Conservation (phyloP, 2,329 filamentous ascomycete species). For the Fusarium clavum region DNA sequence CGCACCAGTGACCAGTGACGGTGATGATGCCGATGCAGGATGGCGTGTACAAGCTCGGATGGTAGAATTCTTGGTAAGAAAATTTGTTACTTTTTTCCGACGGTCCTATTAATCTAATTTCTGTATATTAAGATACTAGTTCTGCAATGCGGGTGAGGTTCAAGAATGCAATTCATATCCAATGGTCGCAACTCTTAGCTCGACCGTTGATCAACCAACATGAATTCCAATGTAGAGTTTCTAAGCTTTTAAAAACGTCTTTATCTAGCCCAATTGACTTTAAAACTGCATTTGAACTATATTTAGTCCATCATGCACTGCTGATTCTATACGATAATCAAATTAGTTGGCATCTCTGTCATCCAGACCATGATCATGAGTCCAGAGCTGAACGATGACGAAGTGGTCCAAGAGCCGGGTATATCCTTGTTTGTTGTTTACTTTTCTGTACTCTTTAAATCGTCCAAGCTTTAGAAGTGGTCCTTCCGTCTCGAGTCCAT, state of each 20-base stretch:
- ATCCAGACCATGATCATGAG: slow-evolving; percentile 6
- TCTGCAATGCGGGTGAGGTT: not conserved
- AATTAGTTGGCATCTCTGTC: not conserved
- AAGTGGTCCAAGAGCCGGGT: slow-evolving; percentile 6
- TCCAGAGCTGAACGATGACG: not conserved
- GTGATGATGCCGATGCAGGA: slow-evolving; percentile 22
- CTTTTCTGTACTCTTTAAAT: not conserved
- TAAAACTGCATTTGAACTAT: not conserved
- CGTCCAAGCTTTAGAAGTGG: not conserved
- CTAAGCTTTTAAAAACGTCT: not conserved
- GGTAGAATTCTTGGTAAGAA: not conserved
- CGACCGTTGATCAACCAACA: slow-evolving; percentile 12
- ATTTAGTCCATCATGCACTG: not conserved
- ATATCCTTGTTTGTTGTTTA: slow-evolving; percentile 28
- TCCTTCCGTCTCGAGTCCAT: not conserved
- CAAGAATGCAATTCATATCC: not conserved
- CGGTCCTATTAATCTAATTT: not conserved
- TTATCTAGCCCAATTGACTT: not conserved
- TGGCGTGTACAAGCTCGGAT: slow-evolving; percentile 21
- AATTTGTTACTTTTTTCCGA: not conserved
- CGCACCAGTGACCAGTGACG: slow-evolving; percentile 31
- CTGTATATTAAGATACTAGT: not conserved
- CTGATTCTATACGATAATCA: not conserved
- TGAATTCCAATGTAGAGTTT: not conserved
- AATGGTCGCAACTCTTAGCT: not conserved